phyloP scores from a whole-genome alignment of 2,329 filamentous ascomycete species.

The Zymoseptoria tritici region DNA sequence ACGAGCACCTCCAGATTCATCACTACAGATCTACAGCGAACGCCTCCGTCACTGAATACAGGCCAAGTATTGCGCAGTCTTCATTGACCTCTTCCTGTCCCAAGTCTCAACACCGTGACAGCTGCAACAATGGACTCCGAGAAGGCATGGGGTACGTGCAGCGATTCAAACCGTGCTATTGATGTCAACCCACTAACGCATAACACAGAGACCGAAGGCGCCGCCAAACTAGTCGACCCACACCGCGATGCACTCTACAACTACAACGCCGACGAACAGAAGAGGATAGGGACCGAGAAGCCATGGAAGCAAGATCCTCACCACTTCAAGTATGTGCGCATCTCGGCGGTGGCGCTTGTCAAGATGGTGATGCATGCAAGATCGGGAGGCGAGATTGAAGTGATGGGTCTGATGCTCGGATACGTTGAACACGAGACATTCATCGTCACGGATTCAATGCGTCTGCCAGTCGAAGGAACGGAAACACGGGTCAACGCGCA shows the following conservation, averaged over 20 bases:
- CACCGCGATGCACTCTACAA: slow-evolving; percentile 85
- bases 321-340: slow-evolving; percentile 89
- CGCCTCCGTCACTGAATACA: neutral
- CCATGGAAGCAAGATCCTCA: slow-evolving; percentile 72
- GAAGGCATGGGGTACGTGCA: slow-evolving; percentile 54
- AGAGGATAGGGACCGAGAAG: slow-evolving; percentile 53
- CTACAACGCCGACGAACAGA: slow-evolving; percentile 65
- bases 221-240: slow-evolving; percentile 70
- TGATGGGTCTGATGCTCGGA: slow-evolving; percentile 98
- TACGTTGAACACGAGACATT: slow-evolving; percentile 81
- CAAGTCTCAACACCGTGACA: neutral
- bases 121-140: slow-evolving; percentile 34
- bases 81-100: neutral
- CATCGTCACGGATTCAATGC: slow-evolving; percentile 88
- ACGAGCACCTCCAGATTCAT: neutral
- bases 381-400: slow-evolving; percentile 83
- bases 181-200: slow-evolving; percentile 1
- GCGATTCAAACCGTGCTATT: slow-evolving; percentile 1
- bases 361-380: slow-evolving; percentile 99
- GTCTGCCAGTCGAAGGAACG: slow-evolving; percentile 93
- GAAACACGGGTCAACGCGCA: slow-evolving; percentile 96
- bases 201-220: slow-evolving; percentile 73
- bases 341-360: slow-evolving; percentile 85
- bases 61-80: slow-evolving; percentile 15
- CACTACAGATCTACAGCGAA: neutral